phyloP scores from a whole-genome alignment of 2,329 filamentous ascomycete species.

The Simplicillium sp. region DNA sequence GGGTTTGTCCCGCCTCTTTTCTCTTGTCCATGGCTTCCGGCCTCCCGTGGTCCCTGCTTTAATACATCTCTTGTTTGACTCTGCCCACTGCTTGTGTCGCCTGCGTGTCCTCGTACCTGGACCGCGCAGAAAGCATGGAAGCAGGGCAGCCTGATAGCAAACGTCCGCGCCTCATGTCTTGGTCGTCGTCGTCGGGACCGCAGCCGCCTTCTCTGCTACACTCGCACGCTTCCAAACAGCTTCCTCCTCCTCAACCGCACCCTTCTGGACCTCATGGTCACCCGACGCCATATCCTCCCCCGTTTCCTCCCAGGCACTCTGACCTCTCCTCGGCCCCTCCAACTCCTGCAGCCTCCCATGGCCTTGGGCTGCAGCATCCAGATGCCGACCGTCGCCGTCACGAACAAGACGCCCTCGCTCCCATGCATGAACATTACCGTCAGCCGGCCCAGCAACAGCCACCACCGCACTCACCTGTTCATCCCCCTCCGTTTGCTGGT shows the following conservation, averaged over 20 bases:
- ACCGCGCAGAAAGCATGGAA: conserved; percentile 39
- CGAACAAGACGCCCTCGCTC: conserved; percentile 45
- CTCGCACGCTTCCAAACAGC: conserved; percentile 13
- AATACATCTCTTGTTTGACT: conserved; percentile 3
- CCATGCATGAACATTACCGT: conserved; percentile 43
- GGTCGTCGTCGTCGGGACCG: conserved; percentile 29
- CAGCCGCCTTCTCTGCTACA: conserved; percentile 6
- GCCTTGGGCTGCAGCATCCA: conserved; percentile 21
- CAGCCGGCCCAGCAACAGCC: conserved; percentile 12
- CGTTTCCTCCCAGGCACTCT: conserved; percentile 16
- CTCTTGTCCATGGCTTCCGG: conserved; percentile 6
- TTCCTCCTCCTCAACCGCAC: conserved; percentile 28
- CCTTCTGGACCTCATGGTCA: conserved; percentile 16
- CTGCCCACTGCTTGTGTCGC: conserved; percentile 1
- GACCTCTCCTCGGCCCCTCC: conserved; percentile 10
- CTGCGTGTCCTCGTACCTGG: conserved; percentile 6
- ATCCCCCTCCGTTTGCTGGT: conserved; percentile 29
- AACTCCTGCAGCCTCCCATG: conserved; percentile 16
- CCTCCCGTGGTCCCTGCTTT: conserved; percentile 5
- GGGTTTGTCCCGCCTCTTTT: conserved; percentile 2
- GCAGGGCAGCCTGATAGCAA: conserved; percentile 40
- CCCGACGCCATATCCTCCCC: conserved; percentile 8
- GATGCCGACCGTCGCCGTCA: conserved; percentile 46
- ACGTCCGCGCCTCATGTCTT: conserved; percentile 37
- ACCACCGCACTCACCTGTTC: conserved; percentile 32